Evolutionary conservation across 2,329 filamentous ascomycete species (phyloP).

Genomic region (Diplodia scrobiculata): DNA sequence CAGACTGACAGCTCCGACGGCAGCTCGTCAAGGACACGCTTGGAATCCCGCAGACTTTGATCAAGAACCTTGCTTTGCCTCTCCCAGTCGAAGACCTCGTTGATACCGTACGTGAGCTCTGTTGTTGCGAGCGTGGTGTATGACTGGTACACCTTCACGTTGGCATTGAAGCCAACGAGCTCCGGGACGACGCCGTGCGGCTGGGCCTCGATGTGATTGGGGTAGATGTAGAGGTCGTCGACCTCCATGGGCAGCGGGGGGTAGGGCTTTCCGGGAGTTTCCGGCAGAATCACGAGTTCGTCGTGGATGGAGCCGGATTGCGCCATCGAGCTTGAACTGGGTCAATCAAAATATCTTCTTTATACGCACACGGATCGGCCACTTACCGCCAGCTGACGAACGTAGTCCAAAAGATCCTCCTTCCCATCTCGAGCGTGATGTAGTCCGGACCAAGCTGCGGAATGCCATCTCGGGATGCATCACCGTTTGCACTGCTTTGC

Average conservation of each 20-base stretch:
- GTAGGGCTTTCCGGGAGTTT: constrained; percentile 73
- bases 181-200: constrained; percentile 68
- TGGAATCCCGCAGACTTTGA: constrained; percentile 70
- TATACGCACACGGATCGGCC: not conserved
- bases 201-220: constrained; percentile 70
- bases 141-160: constrained; percentile 74
- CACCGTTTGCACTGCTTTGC: constrained; percentile 15
- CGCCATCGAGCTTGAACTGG: constrained; percentile 64
- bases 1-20: constrained; percentile 68
- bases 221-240: constrained; percentile 78
- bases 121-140: constrained; percentile 78
- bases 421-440: constrained; percentile 58
- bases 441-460: constrained; percentile 32
- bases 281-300: constrained; percentile 73
- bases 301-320: constrained; percentile 73
- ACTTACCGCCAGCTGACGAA: constrained; percentile 68
- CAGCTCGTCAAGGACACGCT: constrained; percentile 66
- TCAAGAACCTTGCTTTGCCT: constrained; percentile 74
- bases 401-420: constrained; percentile 77
- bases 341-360: constrained; percentile 22
- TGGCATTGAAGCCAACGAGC: constrained; percentile 78
- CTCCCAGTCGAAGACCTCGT: constrained; percentile 72
- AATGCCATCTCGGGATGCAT: constrained; percentile 2
- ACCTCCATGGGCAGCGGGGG: constrained; percentile 79
- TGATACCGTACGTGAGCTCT: constrained; percentile 79